Conservation (phyloP, 2,329 filamentous ascomycete genomes). For the Albifimbria verrucaria region DNA sequence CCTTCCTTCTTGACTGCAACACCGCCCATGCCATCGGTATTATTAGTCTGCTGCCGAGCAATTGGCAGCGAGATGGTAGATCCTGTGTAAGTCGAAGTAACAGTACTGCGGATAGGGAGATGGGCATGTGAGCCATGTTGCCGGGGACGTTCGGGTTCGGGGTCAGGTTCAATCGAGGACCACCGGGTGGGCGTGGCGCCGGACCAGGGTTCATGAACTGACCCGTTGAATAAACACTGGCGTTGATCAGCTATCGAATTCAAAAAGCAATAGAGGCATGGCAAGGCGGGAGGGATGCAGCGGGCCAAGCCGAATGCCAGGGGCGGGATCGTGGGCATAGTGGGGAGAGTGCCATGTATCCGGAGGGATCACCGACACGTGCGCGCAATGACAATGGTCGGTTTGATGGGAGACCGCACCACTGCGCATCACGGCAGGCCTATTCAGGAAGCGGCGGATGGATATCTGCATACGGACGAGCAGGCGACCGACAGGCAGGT, state of each 20-base stretch:
- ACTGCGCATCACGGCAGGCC: no score
- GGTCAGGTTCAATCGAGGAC: constrained; percentile 77
- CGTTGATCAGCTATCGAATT: not conserved
- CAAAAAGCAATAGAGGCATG: not conserved
- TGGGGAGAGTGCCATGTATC: not conserved
- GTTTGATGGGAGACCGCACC: no score
- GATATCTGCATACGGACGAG: no score
- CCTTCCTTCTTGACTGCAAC: constrained; percentile 77
- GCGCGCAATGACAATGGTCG: not conserved
- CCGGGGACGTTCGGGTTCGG: constrained; percentile 72
- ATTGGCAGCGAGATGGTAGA: constrained; percentile 73
- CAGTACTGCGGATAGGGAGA: constrained; percentile 68
- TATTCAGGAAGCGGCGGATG: no score
- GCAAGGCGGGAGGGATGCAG: not conserved
- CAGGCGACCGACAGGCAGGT: no score
- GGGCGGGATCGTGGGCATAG: not conserved
- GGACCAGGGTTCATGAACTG: constrained; percentile 97
- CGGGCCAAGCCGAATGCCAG: not conserved
- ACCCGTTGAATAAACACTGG: constrained; percentile 55
- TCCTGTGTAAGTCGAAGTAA: constrained; percentile 65
- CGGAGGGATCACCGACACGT: not conserved
- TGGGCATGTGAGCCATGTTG: constrained; percentile 75
- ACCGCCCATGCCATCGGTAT: constrained; percentile 62
- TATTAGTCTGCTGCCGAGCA: constrained; percentile 58
- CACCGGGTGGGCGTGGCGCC: constrained; percentile 82